Evolutionary conservation across 768 basidiomycete genomes (phyloP).

Genomic region (Russula emetica): DNA sequence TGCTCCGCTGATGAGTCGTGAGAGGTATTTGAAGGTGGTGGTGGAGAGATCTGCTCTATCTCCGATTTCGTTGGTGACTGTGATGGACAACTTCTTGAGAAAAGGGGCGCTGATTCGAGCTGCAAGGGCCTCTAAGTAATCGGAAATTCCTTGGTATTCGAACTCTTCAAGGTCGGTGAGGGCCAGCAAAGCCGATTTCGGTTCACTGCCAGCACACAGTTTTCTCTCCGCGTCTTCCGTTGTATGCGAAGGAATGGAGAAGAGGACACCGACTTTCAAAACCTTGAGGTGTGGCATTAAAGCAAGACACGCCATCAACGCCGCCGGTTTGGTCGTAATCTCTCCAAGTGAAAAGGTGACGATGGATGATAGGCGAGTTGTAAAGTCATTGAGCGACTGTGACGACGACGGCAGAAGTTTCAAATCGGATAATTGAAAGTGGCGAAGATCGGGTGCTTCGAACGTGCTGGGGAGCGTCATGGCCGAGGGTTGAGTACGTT

Average conservation of each 20-base stretch:
- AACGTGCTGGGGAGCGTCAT: neutral
- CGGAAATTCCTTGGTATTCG: neutral
- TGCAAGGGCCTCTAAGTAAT: neutral
- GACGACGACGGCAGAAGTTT: neutral
- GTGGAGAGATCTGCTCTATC: too few species aligned
- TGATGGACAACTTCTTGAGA: constrained; percentile 7
- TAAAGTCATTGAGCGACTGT: neutral
- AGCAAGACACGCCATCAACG: neutral
- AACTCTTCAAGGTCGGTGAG: neutral
- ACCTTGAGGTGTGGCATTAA: neutral
- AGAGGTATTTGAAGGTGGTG: neutral
- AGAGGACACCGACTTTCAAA: neutral
- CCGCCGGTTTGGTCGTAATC: neutral
- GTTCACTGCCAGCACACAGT: neutral
- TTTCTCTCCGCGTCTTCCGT: too few species aligned
- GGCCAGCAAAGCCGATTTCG: neutral
- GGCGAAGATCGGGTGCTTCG: constrained; percentile 1
- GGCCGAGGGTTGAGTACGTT: too few species aligned
- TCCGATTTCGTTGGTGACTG: neutral
- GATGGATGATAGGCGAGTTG: neutral
- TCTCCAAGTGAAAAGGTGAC: neutral
- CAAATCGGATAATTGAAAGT: neutral
- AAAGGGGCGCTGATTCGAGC: neutral
- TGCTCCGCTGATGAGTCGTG: neutral
- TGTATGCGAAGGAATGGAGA: too few species aligned